Evolutionary conservation across 768 basidiomycete genomes (phyloP).

Genomic region (Lanmaoa rubissima): DNA sequence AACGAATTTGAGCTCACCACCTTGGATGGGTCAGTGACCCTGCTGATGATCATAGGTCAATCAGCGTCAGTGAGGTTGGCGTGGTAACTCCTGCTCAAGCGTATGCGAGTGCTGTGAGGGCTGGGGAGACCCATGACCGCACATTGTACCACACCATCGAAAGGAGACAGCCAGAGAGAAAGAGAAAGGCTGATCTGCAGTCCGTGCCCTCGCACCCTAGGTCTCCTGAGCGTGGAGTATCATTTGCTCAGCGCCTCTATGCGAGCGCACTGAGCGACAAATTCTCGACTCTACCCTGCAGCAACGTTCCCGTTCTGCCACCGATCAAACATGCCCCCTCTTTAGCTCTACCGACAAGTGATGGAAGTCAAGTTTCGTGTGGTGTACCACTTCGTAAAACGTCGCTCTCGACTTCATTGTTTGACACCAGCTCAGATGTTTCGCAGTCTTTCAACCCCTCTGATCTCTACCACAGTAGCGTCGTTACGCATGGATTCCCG

Average conservation of each 20-base stretch:
- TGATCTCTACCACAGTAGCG: constrained; percentile 20
- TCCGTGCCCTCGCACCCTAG: background rate
- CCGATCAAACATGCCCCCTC: background rate
- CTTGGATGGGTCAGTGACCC: background rate
- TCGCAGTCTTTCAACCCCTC: constrained; percentile 5
- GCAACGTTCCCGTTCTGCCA: constrained; percentile 5
- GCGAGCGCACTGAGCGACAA: constrained; percentile 36
- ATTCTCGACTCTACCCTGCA: constrained; percentile 3
- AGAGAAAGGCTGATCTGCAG: background rate
- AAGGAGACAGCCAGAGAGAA: constrained; percentile 14
- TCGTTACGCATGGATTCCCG: constrained; percentile 7
- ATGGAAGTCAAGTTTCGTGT: background rate
- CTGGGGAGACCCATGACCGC: constrained; percentile 9
- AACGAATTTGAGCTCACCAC: background rate
- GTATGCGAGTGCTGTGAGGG: constrained; percentile 13
- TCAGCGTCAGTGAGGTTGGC: background rate
- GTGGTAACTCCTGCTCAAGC: constrained; percentile 23
- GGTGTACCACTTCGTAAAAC: background rate
- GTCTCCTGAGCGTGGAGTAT: constrained; percentile 21
- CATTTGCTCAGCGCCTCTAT: constrained; percentile 44
- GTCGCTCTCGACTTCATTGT: constrained; percentile 4
- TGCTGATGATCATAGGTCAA: constrained; percentile 3
- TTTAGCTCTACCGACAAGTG: background rate
- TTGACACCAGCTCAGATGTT: background rate
- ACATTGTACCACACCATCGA: constrained; percentile 18